phyloP scores from a whole-genome alignment of 176 grass and related monocot genomes.

The Echinochloa phyllopogon region DNA sequence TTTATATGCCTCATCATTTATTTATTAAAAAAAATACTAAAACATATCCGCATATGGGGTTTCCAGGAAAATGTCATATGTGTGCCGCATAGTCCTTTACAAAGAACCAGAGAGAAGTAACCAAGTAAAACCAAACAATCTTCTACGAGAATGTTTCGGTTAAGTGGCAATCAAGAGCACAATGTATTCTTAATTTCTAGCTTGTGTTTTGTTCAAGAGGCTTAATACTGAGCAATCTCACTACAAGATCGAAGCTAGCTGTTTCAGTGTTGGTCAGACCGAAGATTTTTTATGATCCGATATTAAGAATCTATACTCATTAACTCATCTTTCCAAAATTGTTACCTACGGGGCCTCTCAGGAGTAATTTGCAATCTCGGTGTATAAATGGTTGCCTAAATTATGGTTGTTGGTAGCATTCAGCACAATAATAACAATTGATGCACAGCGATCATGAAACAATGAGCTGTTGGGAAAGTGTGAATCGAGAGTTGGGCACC shows the following conservation, averaged over 20 bases:
- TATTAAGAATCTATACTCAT: neutral
- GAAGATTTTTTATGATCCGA: neutral
- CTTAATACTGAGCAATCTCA: constrained; percentile 1
- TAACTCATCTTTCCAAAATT: neutral
- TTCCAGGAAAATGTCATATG: neutral
- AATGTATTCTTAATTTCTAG: neutral
- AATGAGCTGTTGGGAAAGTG: neutral
- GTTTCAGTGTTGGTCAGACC: neutral
- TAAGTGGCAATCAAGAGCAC: constrained; percentile 7
- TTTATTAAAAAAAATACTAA: neutral
- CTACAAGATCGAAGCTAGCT: neutral
- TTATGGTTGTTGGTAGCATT: neutral
- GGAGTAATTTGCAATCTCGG: neutral
- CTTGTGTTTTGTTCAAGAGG: neutral
- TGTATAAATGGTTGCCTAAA: neutral
- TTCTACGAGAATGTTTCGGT: neutral
- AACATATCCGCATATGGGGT: neutral
- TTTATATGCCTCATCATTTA: neutral
- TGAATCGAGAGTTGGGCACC: constrained; percentile 11
- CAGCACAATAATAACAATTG: neutral
- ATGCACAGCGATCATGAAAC: neutral
- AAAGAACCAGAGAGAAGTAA: neutral
- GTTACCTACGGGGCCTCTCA: neutral
- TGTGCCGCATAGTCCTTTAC: neutral
- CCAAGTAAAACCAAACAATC: neutral